Percentiles rank a stretch among this genome's conserved stretches.
Evolutionary conservation across 345 rosid species (phyloP).

Genomic region (Moricandia arvensis): DNA sequence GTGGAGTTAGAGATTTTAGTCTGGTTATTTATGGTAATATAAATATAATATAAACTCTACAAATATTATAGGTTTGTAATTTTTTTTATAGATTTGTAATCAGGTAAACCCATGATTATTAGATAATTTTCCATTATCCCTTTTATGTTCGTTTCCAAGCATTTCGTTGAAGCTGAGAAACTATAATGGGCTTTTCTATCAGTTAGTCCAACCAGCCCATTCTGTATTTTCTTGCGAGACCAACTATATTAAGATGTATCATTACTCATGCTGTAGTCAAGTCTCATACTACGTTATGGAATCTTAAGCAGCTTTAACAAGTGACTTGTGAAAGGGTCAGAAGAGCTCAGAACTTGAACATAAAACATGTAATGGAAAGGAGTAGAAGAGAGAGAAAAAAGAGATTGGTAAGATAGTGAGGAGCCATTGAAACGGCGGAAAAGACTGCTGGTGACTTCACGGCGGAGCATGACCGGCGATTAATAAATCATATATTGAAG

Average conservation of each 20-base stretch:
- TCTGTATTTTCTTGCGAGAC: not conserved
- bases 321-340: not conserved
- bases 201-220: not conserved
- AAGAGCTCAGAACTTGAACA: too few relatives aligned
- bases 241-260: not conserved
- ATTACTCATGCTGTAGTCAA: not conserved
- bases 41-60: not conserved
- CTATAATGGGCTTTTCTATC: not conserved
- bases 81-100: not conserved
- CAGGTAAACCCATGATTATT: not conserved
- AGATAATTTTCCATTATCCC: not conserved
- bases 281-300: not conserved
- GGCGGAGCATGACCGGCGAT: conserved; percentile 26
- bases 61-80: not conserved
- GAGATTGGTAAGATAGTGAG: conserved; percentile 33
- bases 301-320: not conserved
- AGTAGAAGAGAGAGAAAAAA: not conserved
- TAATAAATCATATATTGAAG: not conserved
- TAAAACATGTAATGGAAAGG: too few relatives aligned
- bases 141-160: not conserved
- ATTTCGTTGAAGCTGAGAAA: not conserved
- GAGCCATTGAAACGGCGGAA: conserved; percentile 71
- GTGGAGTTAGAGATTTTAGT: not conserved
- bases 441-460: conserved; percentile 33
- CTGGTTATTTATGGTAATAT: not conserved